A percentile compares a stretch with the other conserved stretches of the same genome.
phyloP scores from a whole-genome alignment of 805 yeast genomes.

The Saturnispora mendoncae region DNA sequence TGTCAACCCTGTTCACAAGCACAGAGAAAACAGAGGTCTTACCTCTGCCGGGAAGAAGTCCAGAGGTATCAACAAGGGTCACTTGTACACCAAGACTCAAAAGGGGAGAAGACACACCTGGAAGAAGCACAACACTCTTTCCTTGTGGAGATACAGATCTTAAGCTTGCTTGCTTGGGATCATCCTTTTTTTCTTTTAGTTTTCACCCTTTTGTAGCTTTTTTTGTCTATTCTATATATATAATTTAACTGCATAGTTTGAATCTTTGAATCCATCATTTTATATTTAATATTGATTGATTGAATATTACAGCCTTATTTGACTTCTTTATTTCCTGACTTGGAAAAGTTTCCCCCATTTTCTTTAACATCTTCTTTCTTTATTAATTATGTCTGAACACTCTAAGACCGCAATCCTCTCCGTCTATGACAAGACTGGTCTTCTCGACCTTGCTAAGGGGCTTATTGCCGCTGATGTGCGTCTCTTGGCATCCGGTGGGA shows the following conservation, averaged over 20 bases:
- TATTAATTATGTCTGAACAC: constrained; percentile 23
- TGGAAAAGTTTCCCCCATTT: not conserved
- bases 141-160: constrained; percentile 99
- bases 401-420: constrained; percentile 88
- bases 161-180: constrained; percentile 25
- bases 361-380: not conserved
- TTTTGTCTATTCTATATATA: not conserved
- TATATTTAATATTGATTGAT: no score
- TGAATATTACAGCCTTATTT: no score
- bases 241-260: no score
- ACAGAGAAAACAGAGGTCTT: constrained; percentile 99
- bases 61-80: constrained; percentile 99
- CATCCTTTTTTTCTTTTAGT: not conserved
- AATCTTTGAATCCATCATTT: no score
- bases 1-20: constrained; percentile 99
- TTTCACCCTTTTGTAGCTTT: not conserved
- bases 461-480: constrained; percentile 81
- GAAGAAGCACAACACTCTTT: constrained; percentile 98
- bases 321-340: no score
- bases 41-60: constrained; percentile 97
- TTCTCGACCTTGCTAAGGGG: constrained; percentile 93
- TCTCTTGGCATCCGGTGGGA: constrained; percentile 94
- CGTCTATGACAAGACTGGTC: constrained; percentile 95
- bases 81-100: constrained; percentile 94
- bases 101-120: constrained; percentile 99